phyloP scores from a whole-genome alignment of 371 early-diverging fungal species.

The Mortierella sp. region DNA sequence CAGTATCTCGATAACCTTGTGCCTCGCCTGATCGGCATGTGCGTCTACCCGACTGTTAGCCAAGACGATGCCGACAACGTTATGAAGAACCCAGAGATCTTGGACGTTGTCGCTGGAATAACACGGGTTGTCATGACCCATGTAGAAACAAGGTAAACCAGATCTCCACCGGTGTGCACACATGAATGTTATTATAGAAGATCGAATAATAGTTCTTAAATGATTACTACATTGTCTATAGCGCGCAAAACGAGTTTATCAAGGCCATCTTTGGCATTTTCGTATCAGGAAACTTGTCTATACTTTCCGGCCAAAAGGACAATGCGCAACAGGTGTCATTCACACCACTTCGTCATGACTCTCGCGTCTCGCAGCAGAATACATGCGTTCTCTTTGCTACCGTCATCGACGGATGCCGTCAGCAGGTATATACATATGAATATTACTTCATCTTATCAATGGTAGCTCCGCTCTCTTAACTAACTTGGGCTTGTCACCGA shows the following conservation, averaged over 20 bases:
- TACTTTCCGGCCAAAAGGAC: slow-evolving; percentile 8
- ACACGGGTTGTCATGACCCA: slow-evolving; percentile 60
- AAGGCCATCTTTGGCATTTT: slow-evolving; percentile 63
- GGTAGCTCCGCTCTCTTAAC: too few species aligned
- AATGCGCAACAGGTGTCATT: slow-evolving; percentile 27
- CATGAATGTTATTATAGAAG: too few species aligned
- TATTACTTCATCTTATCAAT: not conserved
- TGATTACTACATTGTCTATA: too few species aligned
- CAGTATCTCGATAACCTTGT: slow-evolving; percentile 60
- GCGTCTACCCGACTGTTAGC: slow-evolving; percentile 59
- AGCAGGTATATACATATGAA: slow-evolving; percentile 57
- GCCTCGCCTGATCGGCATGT: slow-evolving; percentile 60
- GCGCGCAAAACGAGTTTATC: slow-evolving; percentile 62
- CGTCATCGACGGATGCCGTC: slow-evolving; percentile 64
- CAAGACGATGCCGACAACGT: slow-evolving; percentile 33
- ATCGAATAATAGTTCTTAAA: too few species aligned
- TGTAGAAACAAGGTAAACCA: slow-evolving; percentile 58
- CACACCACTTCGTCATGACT: slow-evolving; percentile 36
- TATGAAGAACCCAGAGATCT: slow-evolving; percentile 48
- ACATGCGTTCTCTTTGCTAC: slow-evolving; percentile 64
- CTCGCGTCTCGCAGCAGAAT: slow-evolving; percentile 59
- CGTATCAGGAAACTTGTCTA: slow-evolving; percentile 58
- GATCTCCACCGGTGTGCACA: not conserved
- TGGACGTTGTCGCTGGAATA: slow-evolving; percentile 60
- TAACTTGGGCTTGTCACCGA: not conserved